Conservation (phyloP, 495 filamentous ascomycete genomes). For the Penicillium diatomitis region DNA sequence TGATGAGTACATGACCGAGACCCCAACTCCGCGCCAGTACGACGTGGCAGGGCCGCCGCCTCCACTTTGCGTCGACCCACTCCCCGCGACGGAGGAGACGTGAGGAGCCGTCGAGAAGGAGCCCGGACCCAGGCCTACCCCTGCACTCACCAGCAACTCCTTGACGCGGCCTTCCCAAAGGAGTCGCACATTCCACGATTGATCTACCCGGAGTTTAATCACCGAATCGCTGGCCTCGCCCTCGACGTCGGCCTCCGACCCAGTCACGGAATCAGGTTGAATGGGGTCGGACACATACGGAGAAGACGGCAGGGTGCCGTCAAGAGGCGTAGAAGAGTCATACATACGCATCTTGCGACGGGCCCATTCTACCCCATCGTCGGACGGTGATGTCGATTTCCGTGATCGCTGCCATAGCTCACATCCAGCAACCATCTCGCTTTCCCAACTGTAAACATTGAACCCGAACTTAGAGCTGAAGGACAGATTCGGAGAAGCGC, state of each 20-base stretch:
- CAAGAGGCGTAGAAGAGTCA: constrained; percentile 17
- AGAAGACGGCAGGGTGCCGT: constrained; percentile 14
- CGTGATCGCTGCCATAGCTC: constrained; percentile 71
- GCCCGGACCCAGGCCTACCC: constrained; percentile 58
- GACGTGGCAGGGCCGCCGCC: constrained; percentile 56
- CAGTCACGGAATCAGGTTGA: constrained; percentile 11
- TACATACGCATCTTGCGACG: constrained; percentile 31
- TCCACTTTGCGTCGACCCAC: constrained; percentile 47
- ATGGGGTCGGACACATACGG: constrained; percentile 13
- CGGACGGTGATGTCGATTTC: constrained; percentile 18
- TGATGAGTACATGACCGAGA: constrained; percentile 88
- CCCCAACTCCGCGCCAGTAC: constrained; percentile 55
- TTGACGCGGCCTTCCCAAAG: constrained; percentile 94
- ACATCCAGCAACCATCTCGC: constrained; percentile 78
- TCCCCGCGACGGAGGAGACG: constrained; percentile 13
- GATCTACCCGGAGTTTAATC: constrained; percentile 81
- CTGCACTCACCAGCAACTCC: constrained; percentile 84
- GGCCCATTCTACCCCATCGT: constrained; percentile 39
- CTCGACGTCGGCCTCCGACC: constrained; percentile 19
- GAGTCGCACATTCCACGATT: constrained; percentile 72
- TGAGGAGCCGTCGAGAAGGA: constrained; percentile 32
- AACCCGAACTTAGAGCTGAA: constrained; percentile 90
- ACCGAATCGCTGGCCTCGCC: constrained; percentile 70
- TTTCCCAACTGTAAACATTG: constrained; percentile 97
- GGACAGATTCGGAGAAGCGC: constrained; percentile 69